Evolutionary conservation across 805 yeast genomes (phyloP).

Genomic region (Crinitomyces ghanaensis): DNA sequence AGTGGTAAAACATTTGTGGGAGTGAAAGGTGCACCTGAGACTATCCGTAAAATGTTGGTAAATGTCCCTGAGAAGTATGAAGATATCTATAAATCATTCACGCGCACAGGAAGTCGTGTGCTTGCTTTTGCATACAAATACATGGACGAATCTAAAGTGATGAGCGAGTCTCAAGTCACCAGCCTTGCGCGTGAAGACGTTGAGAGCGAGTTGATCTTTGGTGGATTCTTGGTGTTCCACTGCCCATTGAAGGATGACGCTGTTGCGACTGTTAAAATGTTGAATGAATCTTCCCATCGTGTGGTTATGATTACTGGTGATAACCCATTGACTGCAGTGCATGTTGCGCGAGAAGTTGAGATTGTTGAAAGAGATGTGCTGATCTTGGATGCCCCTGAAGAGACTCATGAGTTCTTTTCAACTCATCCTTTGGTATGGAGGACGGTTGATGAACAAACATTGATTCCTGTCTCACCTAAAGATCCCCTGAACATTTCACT

Average conservation of each 20-base stretch:
- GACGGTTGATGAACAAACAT: slow-evolving; percentile 63
- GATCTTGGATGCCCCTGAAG: slow-evolving; percentile 78
- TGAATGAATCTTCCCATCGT: slow-evolving; percentile 91
- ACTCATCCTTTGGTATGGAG: slow-evolving; percentile 66
- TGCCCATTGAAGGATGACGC: slow-evolving; percentile 96
- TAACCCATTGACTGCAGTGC: slow-evolving; percentile 95
- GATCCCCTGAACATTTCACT: slow-evolving; percentile 44
- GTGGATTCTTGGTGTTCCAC: slow-evolving; percentile 92
- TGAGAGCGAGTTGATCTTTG: slow-evolving; percentile 66
- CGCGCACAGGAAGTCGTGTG: slow-evolving; percentile 94
- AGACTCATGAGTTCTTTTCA: slow-evolving; percentile 39
- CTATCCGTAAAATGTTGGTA: slow-evolving; percentile 64
- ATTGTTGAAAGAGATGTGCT: slow-evolving; percentile 76
- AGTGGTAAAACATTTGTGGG: slow-evolving; percentile 56
- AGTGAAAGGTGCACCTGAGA: slow-evolving; percentile 98
- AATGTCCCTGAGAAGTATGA: slow-evolving; percentile 72
- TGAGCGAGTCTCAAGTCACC: slow-evolving; percentile 39
- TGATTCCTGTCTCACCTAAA: slow-evolving; percentile 53
- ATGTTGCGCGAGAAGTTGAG: slow-evolving; percentile 87
- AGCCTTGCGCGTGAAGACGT: slow-evolving; percentile 62
- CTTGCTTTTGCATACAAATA: slow-evolving; percentile 85
- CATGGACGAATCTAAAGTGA: slow-evolving; percentile 41
- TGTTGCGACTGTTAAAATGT: slow-evolving; percentile 76
- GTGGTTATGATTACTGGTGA: slow-evolving; percentile 98
- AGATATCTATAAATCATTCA: slow-evolving; percentile 74